Evolutionary conservation across 345 rosid genomes (phyloP), one percentile per base, ranked within the genome.

Genomic region (Gossypium ekmanianum): DNA sequence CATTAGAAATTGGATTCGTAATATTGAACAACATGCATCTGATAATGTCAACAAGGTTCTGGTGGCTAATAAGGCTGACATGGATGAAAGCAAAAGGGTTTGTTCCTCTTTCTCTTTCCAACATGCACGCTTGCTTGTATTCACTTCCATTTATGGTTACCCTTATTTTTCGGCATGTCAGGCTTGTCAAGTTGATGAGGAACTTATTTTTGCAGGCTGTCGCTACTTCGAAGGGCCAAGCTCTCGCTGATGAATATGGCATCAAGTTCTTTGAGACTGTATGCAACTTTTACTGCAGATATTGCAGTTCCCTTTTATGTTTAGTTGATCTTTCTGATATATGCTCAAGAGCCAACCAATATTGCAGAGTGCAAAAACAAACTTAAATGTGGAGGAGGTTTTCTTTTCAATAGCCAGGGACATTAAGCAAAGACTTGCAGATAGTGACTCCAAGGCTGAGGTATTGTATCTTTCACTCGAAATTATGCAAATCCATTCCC

Each of bases 241-340:
- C 99, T 34, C 94, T 95, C 65, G 98, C 98, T 51, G 97, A 95
- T 81, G 98, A 95, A 81, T 91, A 91, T 61, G 99, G 98, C 72
- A 91, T 95, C 87, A 89, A 91, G 81, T 93, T 95, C 77, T 95
- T 91, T 55, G 99, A 95, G 84, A 95, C 98, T 80, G 99, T 91
- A 86, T 47, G 97, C 81, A 64, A 78, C 43, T 68, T 58, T 79
- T 58, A 22, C 20, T 65, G 7, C 14, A 24, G 34, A 22, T 72
- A 22, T 52, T 61, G 72, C 13, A 57, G 24, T 50, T 27, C 2
- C 26, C 74, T 41, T 58, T 16, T 39, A 64, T 51, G 68, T 41
- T 16, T 26, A 51, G 58, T 75, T 10, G 26, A 59, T 43, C 68
- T 9, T 61, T 72, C 34, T 8, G 7, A 34, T 29, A 34, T 76